Base-by-base conservation (phyloP, 2,329 filamentous ascomycete genomes). In the Claviceps capensis region DNA sequence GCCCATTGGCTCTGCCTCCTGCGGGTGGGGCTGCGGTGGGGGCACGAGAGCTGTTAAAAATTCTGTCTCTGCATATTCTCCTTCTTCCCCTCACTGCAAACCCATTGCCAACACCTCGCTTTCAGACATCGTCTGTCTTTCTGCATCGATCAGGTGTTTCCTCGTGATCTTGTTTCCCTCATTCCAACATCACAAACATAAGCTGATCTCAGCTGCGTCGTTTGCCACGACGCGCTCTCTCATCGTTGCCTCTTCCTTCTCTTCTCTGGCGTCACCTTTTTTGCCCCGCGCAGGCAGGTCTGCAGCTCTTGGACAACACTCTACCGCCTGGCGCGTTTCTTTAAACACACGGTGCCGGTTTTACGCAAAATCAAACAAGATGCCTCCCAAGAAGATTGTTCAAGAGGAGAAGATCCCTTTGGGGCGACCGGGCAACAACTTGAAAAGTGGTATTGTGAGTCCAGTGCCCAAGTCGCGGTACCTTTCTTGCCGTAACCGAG, bases 401-500 rank as follows among this genome's bases (percentile, higher is more conserved):
- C 82, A 88, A 64, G 86, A 96, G 79, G 87, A 97, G 79, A 97
- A 97, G 83, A 79, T 97, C 71, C 83, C 93, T 62, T 79, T 98
- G 72, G 93, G 93, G 71, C 81, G 93, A 68, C 93, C 93, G 60
- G 93, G 93, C 67, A 98, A 98, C 81, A 97, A 82, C 75, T 72
- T 98, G 72, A 98, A 97, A 82, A 96, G 88, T 77, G 94, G 93
- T 76, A 98, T 98, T 82, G 93, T 94, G 78, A 72, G 81, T 63
- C 53, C 45, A 55, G 30, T 22, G 22, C 26, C 22, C n/a, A 14
- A 17, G n/a, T 30, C 48, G 26, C 48, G 8, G n/a, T 14, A 13
- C 13, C 22, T 34, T 9, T 49, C 53, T 46, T 51, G 40, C 50
- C 42, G 45, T 23, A 52, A 23, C n/a, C 22, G 9, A 16, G 36